Percentiles rank a stretch among this genome's conserved stretches.
Conservation (phyloP, 345 rosid genomes). For the Aethionema arabicum region DNA sequence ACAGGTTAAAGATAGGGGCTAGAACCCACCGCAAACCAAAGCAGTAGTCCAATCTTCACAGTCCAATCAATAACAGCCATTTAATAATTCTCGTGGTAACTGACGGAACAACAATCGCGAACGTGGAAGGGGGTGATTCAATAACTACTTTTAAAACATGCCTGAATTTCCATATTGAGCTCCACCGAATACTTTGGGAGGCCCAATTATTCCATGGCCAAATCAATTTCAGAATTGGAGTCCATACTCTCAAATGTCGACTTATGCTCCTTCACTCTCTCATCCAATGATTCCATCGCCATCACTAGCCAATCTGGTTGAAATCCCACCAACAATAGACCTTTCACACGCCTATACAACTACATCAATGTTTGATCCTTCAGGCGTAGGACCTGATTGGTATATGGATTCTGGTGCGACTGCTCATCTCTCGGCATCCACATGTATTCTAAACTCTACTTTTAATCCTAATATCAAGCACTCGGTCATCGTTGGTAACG, state of each 20-base stretch:
- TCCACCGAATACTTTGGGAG: background rate
- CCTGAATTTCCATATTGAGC: background rate
- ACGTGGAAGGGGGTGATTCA: background rate
- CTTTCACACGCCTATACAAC: background rate
- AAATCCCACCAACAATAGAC: background rate
- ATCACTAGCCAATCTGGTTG: background rate
- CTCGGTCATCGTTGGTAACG: background rate
- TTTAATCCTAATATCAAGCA: too few relatives aligned
- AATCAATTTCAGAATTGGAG: background rate
- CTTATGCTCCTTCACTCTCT: background rate
- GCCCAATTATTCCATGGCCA: background rate
- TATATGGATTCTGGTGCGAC: conserved; percentile 9
- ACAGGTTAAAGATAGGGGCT: too few relatives aligned
- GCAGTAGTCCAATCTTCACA: too few relatives aligned
- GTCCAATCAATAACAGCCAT: too few relatives aligned
- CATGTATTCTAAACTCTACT: background rate
- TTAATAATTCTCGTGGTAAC: too few relatives aligned
- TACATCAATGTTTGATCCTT: too few relatives aligned
- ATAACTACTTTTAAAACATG: background rate
- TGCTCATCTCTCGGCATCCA: background rate
- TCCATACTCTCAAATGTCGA: background rate
- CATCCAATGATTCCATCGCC: background rate
- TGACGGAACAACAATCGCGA: too few relatives aligned
- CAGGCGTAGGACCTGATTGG: background rate
- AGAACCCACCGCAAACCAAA: too few relatives aligned